phyloP scores from a whole-genome alignment of 768 basidiomycete genomes.

The Termitomyces sp. region DNA sequence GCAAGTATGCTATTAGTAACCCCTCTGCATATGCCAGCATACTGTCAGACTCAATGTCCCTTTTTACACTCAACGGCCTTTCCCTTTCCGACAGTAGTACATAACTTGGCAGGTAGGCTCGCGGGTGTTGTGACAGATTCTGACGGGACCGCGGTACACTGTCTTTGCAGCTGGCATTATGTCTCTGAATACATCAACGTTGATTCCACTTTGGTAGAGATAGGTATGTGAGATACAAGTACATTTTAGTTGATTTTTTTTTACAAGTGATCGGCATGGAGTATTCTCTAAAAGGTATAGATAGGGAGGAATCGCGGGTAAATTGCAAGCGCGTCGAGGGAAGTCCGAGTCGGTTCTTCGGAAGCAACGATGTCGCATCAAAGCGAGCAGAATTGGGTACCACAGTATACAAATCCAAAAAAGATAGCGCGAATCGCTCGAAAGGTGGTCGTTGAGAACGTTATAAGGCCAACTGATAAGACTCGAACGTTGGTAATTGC shows the following conservation, averaged over 20 bases:
- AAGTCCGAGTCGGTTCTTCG: not conserved
- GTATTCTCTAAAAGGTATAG: not conserved
- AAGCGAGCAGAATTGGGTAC: not conserved
- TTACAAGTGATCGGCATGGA: not conserved
- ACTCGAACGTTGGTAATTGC: not conserved
- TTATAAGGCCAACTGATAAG: not conserved
- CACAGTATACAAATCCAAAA: not conserved
- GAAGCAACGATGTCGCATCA: slow-evolving; percentile 1
- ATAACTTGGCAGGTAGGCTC: too few relatives aligned
- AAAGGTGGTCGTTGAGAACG: not conserved
- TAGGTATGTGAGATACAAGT: not conserved
- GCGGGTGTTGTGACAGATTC: not conserved
- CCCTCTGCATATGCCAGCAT: not conserved
- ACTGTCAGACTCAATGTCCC: not conserved
- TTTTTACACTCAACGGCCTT: not conserved
- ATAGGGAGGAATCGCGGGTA: not conserved
- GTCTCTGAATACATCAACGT: not conserved
- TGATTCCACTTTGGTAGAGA: not conserved
- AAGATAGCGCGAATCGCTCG: not conserved
- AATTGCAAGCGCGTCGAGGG: not conserved
- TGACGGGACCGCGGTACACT: not conserved
- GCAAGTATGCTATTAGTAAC: too few relatives aligned
- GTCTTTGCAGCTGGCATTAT: not conserved
- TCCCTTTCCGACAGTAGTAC: not conserved
- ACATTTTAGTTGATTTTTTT: not conserved